phyloP scores from a whole-genome alignment of 176 grass and related monocot species.

The Avena atlantica region DNA sequence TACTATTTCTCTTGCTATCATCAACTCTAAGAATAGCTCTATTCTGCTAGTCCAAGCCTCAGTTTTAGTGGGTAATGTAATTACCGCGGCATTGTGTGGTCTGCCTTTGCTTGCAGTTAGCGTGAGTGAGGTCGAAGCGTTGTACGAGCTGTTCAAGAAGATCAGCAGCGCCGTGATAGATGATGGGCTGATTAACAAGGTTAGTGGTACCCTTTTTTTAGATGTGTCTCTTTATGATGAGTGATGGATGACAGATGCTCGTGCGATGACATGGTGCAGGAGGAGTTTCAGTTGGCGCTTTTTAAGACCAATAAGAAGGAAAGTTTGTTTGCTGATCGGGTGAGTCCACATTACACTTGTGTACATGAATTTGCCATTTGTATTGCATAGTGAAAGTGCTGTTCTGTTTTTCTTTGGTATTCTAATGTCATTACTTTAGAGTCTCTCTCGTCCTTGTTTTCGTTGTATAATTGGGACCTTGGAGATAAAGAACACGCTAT shows the following conservation, averaged over 20 bases:
- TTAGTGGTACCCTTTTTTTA: constrained; percentile 16
- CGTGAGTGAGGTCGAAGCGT: constrained; percentile 83
- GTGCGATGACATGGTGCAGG: constrained; percentile 56
- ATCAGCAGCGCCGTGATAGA: constrained; percentile 96
- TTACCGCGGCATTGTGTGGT: background rate
- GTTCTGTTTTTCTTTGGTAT: background rate
- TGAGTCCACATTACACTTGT: constrained; percentile 43
- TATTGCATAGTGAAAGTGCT: background rate
- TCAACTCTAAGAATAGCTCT: background rate
- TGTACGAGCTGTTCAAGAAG: constrained; percentile 98
- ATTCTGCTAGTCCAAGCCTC: background rate
- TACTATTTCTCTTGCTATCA: background rate
- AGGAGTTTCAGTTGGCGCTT: constrained; percentile 93
- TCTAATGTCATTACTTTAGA: background rate
- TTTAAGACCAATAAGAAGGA: constrained; percentile 98
- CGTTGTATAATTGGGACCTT: background rate
- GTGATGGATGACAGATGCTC: constrained; percentile 26
- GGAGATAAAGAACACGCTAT: background rate
- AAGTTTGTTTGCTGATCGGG: constrained; percentile 93
- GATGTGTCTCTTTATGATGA: background rate
- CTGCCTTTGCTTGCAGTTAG: constrained; percentile 63
- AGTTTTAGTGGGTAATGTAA: background rate
- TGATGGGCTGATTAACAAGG: constrained; percentile 97
- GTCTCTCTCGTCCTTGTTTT: background rate
- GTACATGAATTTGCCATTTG: background rate